Evolutionary conservation across 2,329 filamentous ascomycete genomes (phyloP).

Genomic region (Fusarium sulawesiense): DNA sequence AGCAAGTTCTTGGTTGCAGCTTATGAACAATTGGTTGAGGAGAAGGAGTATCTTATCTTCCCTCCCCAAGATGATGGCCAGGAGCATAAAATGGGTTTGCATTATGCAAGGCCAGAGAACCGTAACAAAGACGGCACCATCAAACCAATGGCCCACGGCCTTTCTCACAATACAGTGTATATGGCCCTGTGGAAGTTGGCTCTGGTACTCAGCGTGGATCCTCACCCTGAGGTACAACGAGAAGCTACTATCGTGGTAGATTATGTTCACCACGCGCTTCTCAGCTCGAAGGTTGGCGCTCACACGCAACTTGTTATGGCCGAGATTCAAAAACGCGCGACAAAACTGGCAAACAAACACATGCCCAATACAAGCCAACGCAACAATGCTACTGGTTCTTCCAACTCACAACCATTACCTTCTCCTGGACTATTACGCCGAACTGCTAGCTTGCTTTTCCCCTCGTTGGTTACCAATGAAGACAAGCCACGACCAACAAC

Average conservation of each 20-base stretch:
- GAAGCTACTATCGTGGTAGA: conserved; percentile 89
- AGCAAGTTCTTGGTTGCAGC: conserved; percentile 92
- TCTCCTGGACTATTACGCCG: conserved; percentile 70
- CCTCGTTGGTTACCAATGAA: conserved; percentile 65
- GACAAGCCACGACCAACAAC: conserved; percentile 53
- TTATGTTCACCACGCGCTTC: conserved; percentile 80
- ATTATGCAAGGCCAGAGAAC: conserved; percentile 68
- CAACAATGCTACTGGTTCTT: conserved; percentile 54
- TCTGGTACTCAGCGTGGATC: conserved; percentile 90
- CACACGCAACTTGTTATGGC: conserved; percentile 79
- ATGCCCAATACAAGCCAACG: conserved; percentile 57
- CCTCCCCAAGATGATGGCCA: conserved; percentile 67
- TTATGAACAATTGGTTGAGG: conserved; percentile 89
- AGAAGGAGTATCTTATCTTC: conserved; percentile 74
- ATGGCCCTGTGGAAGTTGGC: conserved; percentile 95
- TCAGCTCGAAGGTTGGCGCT: conserved; percentile 79
- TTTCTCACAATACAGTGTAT: conserved; percentile 90
- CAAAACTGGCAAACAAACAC: conserved; percentile 59
- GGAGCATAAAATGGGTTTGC: conserved; percentile 71
- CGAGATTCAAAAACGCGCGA: conserved; percentile 71
- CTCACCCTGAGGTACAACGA: conserved; percentile 90
- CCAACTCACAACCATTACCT: conserved; percentile 58
- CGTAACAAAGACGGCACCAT: conserved; percentile 68
- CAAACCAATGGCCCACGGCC: conserved; percentile 65
- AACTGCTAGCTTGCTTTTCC: conserved; percentile 73